These are phyloP conservation scores for Globisporangium sylvaticum DNA, from an alignment of 352 stramenopile species.

Conservation along the genomic window DNA sequence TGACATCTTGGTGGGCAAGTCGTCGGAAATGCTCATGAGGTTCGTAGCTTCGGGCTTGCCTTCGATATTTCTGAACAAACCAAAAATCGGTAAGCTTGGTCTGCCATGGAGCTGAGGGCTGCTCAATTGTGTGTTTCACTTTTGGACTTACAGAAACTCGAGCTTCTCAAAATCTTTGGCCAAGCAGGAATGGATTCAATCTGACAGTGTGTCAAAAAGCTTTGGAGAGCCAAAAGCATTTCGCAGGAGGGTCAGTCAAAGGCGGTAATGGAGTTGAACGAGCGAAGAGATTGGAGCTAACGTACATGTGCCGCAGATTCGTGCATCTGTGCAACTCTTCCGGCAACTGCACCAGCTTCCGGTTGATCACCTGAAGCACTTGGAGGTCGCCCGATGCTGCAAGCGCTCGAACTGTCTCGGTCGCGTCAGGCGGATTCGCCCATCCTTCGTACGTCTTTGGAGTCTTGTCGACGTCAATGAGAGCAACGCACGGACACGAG, in stretches of 20 bases:
- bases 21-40: too few species aligned
- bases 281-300: neutral
- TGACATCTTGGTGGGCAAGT: too few species aligned
- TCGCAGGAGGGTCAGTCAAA: neutral
- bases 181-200: slow-evolving; percentile 23
- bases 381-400: slow-evolving; percentile 26
- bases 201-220: slow-evolving; percentile 24
- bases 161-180: slow-evolving; percentile 29
- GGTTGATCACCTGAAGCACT: slow-evolving; percentile 33
- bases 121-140: too few species aligned
- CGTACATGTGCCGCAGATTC: slow-evolving; percentile 37
- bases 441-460: slow-evolving; percentile 34
- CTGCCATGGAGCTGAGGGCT: too few species aligned
- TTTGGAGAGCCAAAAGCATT: neutral
- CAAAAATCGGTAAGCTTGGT: too few species aligned
- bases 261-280: neutral
- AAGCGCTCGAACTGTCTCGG: slow-evolving; percentile 16
- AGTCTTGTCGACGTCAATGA: slow-evolving; percentile 29
- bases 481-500: slow-evolving; percentile 27
- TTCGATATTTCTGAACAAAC: too few species aligned
- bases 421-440: slow-evolving; percentile 24
- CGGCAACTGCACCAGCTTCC: slow-evolving; percentile 17
- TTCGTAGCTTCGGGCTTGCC: too few species aligned
- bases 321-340: slow-evolving; percentile 23
- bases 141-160: slow-evolving; percentile 31